Conservation (phyloP, 805 yeast genomes). For the Brettanomyces naardenensis region DNA sequence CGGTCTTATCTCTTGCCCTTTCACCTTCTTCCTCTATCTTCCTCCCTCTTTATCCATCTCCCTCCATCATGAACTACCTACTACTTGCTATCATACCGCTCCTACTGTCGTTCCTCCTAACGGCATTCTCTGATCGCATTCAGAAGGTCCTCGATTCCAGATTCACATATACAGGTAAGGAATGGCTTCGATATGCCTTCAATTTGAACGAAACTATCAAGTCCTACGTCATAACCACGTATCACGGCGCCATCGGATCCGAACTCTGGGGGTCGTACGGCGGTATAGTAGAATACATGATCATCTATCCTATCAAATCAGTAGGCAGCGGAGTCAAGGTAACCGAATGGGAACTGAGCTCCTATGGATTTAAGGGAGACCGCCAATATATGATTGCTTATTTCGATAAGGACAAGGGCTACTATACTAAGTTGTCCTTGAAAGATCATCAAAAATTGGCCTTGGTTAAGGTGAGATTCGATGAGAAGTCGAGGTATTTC, state of each 20-base stretch:
- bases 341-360: conserved; percentile 19
- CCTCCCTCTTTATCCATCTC: no score
- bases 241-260: neutral
- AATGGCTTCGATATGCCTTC: neutral
- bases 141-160: conserved; percentile 1
- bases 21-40: no score
- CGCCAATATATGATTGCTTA: conserved; percentile 20
- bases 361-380: conserved; percentile 23
- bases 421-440: conserved; percentile 12
- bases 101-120: no score
- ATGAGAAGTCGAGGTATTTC: conserved; percentile 9
- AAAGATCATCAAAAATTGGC: conserved; percentile 9
- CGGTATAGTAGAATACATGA: conserved; percentile 18
- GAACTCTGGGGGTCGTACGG: conserved; percentile 13
- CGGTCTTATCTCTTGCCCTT: no score
- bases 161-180: neutral
- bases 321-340: conserved; percentile 19
- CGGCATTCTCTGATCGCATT: conserved; percentile 1
- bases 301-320: conserved; percentile 25
- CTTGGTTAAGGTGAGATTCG: conserved; percentile 9
- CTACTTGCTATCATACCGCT: no score
- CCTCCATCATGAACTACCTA: no score
- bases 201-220: neutral
- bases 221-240: neutral
- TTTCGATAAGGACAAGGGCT: conserved; percentile 8